Evolutionary conservation across 1,284 basidiomycete genomes (phyloP).

Genomic region (Sanghuangporus weigelae): DNA sequence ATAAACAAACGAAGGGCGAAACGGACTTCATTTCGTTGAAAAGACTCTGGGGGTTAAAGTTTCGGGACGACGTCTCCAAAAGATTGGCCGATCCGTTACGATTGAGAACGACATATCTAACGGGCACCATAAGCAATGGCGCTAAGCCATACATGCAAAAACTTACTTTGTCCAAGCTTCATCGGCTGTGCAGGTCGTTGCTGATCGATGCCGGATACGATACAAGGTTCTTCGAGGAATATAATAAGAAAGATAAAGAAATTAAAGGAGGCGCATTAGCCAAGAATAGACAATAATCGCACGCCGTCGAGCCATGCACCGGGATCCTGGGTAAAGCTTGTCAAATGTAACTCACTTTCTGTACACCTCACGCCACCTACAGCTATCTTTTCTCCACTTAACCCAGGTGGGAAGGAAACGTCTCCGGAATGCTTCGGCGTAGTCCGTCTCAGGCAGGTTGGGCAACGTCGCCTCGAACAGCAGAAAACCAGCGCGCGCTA

Average conservation of each 20-base stretch:
- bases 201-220: slow-evolving; percentile 60
- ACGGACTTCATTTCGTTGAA: slow-evolving; percentile 72
- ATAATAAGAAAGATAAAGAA: not conserved
- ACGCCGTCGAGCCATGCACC: not conserved
- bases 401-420: slow-evolving; percentile 69
- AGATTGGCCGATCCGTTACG: slow-evolving; percentile 69
- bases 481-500: slow-evolving; percentile 53
- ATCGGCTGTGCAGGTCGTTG: slow-evolving; percentile 63
- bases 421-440: slow-evolving; percentile 65
- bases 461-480: slow-evolving; percentile 63
- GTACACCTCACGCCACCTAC: slow-evolving; percentile 55
- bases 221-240: slow-evolving; percentile 43
- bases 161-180: slow-evolving; percentile 76
- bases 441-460: slow-evolving; percentile 54
- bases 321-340: not conserved
- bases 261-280: not conserved
- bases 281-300: slow-evolving; percentile 1
- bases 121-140: not conserved
- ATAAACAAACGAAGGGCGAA: slow-evolving; percentile 29
- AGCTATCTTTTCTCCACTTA: slow-evolving; percentile 56
- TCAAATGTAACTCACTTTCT: slow-evolving; percentile 40
- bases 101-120: slow-evolving; percentile 67
- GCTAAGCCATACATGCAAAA: slow-evolving; percentile 6
- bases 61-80: slow-evolving; percentile 58
- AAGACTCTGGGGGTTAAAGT: slow-evolving; percentile 56